Percentiles rank a stretch among this genome's conserved stretches.
Evolutionary conservation across 306 rosid genomes (phyloP).

Genomic region (Prunus mira): DNA sequence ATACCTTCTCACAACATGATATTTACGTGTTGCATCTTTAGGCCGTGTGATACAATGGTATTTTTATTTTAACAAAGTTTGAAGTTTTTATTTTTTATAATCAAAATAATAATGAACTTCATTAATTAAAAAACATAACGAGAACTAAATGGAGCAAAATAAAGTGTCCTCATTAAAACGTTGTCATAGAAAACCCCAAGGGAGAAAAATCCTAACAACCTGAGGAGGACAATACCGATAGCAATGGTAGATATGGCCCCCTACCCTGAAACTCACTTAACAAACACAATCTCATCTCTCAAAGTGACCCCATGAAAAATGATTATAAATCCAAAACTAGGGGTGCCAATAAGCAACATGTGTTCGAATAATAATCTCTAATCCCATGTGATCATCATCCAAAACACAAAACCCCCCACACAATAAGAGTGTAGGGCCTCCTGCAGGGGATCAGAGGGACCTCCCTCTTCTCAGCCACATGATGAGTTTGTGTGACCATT

Average conservation of each 20-base stretch:
- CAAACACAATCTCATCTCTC: neutral
- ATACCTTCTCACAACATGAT: conserved; percentile 45
- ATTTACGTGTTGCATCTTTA: neutral
- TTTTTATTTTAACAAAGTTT: too few relatives aligned
- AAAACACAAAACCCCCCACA: neutral
- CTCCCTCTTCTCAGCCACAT: conserved; percentile 12
- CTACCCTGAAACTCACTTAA: neutral
- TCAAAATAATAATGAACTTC: too few relatives aligned
- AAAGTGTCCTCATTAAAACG: too few relatives aligned
- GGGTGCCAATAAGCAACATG: neutral
- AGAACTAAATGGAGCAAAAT: too few relatives aligned
- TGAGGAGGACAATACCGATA: neutral
- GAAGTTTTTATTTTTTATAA: too few relatives aligned
- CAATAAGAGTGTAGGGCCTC: neutral
- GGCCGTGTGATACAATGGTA: too few relatives aligned
- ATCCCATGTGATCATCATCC: neutral
- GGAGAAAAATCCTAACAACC: neutral
- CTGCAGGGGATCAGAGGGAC: conserved; percentile 1
- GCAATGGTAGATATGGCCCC: neutral
- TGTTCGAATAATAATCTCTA: neutral
- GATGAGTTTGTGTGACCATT: conserved; percentile 3
- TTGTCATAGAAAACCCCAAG: too few relatives aligned
- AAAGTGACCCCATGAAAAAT: neutral
- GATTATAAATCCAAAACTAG: conserved; percentile 1
- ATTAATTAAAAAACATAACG: too few relatives aligned